Evolutionary conservation across 257 asterid genomes (phyloP).

Genomic region (Solanum raphanifolium): DNA sequence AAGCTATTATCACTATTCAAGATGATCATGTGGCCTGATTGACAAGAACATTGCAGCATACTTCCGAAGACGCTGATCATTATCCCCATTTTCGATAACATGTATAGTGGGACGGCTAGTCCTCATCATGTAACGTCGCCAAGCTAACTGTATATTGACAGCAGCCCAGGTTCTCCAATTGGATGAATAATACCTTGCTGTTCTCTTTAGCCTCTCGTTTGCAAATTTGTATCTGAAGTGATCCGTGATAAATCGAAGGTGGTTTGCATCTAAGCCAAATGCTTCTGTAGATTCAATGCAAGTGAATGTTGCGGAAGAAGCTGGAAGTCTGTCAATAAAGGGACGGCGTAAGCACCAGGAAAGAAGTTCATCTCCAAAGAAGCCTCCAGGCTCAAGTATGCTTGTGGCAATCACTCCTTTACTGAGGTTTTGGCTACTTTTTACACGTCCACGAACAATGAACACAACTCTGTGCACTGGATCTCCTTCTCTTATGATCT

Average conservation of each 20-base stretch:
- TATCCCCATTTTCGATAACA: constrained; percentile 16
- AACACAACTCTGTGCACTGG: constrained; percentile 71
- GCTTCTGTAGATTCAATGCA: constrained; percentile 69
- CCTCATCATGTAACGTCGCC: constrained; percentile 59
- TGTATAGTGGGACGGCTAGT: constrained; percentile 24
- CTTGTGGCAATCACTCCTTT: constrained; percentile 63
- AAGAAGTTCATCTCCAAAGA: constrained; percentile 83
- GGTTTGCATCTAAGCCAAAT: constrained; percentile 48
- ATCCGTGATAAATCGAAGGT: constrained; percentile 64
- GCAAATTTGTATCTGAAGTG: constrained; percentile 83
- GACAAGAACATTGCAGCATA: constrained; percentile 86
- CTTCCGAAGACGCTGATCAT: constrained; percentile 57
- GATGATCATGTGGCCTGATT: constrained; percentile 86
- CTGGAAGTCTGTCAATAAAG: constrained; percentile 68
- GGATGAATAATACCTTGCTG: constrained; percentile 63
- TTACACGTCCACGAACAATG: constrained; percentile 63
- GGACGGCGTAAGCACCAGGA: constrained; percentile 97
- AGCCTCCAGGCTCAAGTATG: constrained; percentile 65
- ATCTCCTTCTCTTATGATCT: constrained; percentile 92
- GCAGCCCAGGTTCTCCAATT: constrained; percentile 98
- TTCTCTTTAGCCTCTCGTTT: constrained; percentile 61
- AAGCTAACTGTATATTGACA: constrained; percentile 71
- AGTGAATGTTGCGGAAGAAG: constrained; percentile 79
- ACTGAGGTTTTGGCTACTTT: constrained; percentile 67
- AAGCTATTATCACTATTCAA: constrained; percentile 25